These are phyloP conservation scores for Hylodesmum podocarpum DNA, from an alignment of 306 rosid species.

Conservation along the genomic window DNA sequence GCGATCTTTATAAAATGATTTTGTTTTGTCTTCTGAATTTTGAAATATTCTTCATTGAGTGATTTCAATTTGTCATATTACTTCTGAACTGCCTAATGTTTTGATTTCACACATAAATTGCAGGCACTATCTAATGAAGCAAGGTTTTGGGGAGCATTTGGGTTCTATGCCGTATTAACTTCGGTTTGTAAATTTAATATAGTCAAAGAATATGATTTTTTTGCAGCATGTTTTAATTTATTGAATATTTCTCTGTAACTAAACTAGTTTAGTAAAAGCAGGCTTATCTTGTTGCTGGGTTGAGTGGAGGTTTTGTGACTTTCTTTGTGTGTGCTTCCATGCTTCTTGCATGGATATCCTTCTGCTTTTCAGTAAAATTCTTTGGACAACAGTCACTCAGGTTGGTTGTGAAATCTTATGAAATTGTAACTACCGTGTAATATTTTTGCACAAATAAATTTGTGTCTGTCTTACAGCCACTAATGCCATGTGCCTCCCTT, in stretches of 20 bases:
- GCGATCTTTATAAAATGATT: neutral
- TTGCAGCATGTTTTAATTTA: neutral
- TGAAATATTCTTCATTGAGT: constrained; percentile 6
- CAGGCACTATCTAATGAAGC: constrained; percentile 83
- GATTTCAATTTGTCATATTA: constrained; percentile 16
- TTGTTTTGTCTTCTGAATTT: constrained; percentile 10
- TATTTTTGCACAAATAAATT: neutral
- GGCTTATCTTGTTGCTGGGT: constrained; percentile 87
- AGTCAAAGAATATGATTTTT: constrained; percentile 1
- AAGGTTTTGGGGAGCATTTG: constrained; percentile 97
- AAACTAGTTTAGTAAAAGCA: constrained; percentile 56
- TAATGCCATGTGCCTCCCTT: neutral
- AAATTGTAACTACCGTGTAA: constrained; percentile 4
- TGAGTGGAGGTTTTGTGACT: constrained; percentile 87
- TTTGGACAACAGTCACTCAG: constrained; percentile 67
- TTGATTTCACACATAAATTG: constrained; percentile 36
- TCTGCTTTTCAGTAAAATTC: constrained; percentile 60
- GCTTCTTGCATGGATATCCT: constrained; percentile 82
- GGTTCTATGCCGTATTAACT: constrained; percentile 67
- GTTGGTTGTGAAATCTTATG: constrained; percentile 41
- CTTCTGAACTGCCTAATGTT: constrained; percentile 17
- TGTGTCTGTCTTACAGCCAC: constrained; percentile 22
- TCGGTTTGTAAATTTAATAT: constrained; percentile 53
- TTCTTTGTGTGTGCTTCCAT: constrained; percentile 64
- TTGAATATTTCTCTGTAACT: constrained; percentile 29